These are phyloP conservation scores for Colletotrichum siamense DNA, from an alignment of 2,329 filamentous ascomycete genomes.

Conservation along the genomic window DNA sequence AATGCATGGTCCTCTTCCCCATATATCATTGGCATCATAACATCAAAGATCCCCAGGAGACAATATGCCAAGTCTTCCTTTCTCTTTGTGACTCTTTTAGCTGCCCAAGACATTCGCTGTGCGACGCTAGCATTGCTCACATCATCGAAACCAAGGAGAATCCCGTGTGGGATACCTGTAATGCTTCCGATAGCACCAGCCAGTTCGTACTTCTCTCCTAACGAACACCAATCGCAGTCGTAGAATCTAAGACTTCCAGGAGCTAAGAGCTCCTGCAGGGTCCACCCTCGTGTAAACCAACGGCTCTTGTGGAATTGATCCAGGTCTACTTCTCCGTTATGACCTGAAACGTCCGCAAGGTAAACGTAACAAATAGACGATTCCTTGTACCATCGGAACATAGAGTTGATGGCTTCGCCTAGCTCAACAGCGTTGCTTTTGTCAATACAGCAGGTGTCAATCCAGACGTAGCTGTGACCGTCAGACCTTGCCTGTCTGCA, in stretches of 20 bases:
- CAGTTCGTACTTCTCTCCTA: neutral
- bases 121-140: neutral
- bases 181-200: neutral
- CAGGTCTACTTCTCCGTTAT: rapidly evolving
- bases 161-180: neutral
- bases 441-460: neutral
- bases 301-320: neutral
- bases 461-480: neutral
- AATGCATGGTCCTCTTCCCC: neutral
- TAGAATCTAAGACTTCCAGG: neutral
- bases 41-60: neutral
- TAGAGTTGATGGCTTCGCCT: neutral
- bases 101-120: neutral
- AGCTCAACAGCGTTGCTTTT: neutral
- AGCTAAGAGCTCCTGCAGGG: neutral
- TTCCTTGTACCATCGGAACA: neutral
- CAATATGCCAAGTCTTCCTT: neutral
- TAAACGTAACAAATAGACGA: neutral
- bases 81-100: neutral
- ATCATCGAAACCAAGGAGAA: neutral
- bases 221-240: neutral
- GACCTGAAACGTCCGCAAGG: rapidly evolving
- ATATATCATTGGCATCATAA: neutral
- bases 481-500: neutral
- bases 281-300: neutral